Percentiles rank a stretch among this genome's conserved stretches.
phyloP scores from a whole-genome alignment of 352 stramenopile genomes.

The Phytophthora pini region DNA sequence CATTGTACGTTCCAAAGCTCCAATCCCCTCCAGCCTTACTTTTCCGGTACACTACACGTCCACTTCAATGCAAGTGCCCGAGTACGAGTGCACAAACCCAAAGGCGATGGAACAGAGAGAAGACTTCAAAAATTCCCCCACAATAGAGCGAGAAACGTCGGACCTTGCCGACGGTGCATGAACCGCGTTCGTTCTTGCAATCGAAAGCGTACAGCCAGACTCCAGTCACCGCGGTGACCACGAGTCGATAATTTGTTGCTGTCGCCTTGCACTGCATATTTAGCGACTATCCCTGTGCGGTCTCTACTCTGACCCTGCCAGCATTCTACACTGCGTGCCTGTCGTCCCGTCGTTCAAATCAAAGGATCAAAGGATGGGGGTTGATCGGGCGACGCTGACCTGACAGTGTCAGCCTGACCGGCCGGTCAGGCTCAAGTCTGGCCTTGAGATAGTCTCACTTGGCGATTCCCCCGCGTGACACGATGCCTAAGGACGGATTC shows the following conservation, averaged over 20 bases:
- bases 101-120: not conserved
- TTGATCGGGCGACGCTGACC: slow-evolving; percentile 7
- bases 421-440: slow-evolving; percentile 5
- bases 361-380: slow-evolving; percentile 19
- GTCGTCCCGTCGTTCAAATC: slow-evolving; percentile 17
- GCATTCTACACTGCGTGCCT: slow-evolving; percentile 16
- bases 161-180: slow-evolving; percentile 6
- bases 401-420: not conserved
- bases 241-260: slow-evolving; percentile 7
- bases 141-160: slow-evolving; percentile 3
- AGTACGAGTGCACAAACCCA: not conserved
- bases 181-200: slow-evolving; percentile 1
- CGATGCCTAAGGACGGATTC: slow-evolving; percentile 37
- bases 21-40: slow-evolving; percentile 3
- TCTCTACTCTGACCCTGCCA: slow-evolving; percentile 20
- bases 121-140: slow-evolving; percentile 3
- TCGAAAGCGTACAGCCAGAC: slow-evolving; percentile 5
- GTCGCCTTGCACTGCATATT: slow-evolving; percentile 8
- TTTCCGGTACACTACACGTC: not conserved
- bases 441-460: slow-evolving; percentile 21
- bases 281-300: slow-evolving; percentile 19
- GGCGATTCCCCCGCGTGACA: slow-evolving; percentile 5
- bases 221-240: not conserved
- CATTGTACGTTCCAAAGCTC: slow-evolving; percentile 3
- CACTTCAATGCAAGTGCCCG: not conserved